Evolutionary conservation across 2,329 filamentous ascomycete genomes (phyloP), one percentile per base, ranked within the genome.

Genomic region (Penicillium sclerotiorum): DNA sequence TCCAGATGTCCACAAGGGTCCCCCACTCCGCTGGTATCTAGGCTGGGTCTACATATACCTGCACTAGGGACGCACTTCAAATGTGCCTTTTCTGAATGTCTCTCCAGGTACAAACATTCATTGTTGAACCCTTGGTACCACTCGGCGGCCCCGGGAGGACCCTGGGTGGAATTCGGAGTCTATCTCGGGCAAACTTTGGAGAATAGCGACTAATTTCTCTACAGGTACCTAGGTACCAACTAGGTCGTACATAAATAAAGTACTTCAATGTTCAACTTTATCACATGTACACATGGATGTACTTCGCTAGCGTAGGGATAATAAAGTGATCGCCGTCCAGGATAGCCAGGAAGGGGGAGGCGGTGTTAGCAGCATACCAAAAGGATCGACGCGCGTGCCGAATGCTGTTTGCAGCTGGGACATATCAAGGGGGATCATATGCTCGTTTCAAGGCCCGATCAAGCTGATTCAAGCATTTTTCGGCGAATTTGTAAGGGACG

Each of bases 371-470:
- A 17, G 38, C 49, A 57, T 59, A 44, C 52, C 54, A 52, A 25
- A 50, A 42, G 52, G 56, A 60, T 60, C 57, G 57, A 59, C 56
- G 47, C 46, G 47, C 50, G 49, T 56, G 47, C 53, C 53, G 49
- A 56, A 50, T 38, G 43, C 42, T 52, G 55, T 32, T 50, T 55
- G 46, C 53, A 49, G 46, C 25, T 43, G 18, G 8, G 22, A 21
- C 33, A n/a, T 8, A 41, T 50, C 52, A 55, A 58, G 53, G 55
- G 47, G 52, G 52, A 25, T n/a, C n/a, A n/a, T n/a, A n/a, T n/a
- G n/a, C n/a, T n/a, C n/a, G n/a, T 45, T 45, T 45, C 42, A 45
- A 11, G n/a, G 11, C 35, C 23, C 32, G 44, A 41, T 45, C 39
- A 35, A 21, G 39, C 13, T 17, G 23, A 8, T 13, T 39, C 15